These are phyloP conservation scores for Trichosporon asahii DNA, from an alignment of 1,284 basidiomycete species.

Conservation along the genomic window DNA sequence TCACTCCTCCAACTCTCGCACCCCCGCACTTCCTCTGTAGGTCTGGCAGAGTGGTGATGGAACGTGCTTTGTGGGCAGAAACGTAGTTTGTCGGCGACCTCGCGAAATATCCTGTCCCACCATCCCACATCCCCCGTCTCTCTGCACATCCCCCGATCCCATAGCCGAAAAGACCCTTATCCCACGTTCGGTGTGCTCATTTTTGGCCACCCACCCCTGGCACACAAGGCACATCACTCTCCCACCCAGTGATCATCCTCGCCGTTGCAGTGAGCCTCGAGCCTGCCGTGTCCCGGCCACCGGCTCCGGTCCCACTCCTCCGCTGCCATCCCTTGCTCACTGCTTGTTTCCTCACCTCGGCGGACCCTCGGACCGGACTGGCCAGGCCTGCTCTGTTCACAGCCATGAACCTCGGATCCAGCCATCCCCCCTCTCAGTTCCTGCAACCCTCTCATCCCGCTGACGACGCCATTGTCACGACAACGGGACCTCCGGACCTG, in stretches of 20 bases:
- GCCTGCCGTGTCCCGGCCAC: neutral
- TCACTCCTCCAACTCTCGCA: neutral
- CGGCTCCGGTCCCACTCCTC: neutral
- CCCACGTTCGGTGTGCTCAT: neutral
- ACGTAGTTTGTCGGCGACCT: no score
- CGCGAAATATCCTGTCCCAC: no score
- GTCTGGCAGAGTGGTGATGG: neutral
- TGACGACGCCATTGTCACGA: neutral
- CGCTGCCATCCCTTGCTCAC: neutral
- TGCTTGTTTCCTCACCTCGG: neutral
- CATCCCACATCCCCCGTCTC: no score
- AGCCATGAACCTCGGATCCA: neutral
- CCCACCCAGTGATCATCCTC: neutral
- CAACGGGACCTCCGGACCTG: neutral
- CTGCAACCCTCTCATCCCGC: neutral
- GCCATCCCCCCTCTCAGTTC: neutral
- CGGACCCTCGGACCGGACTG: no score
- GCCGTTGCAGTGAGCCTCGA: no score
- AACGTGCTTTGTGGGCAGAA: neutral
- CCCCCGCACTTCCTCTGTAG: no score
- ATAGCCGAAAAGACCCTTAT: neutral
- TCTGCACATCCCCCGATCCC: no score
- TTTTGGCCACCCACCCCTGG: slow-evolving; percentile 2
- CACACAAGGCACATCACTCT: neutral
- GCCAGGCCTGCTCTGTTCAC: neutral